Evolutionary conservation across 345 rosid genomes (phyloP), one percentile per base, ranked within the genome.

Genomic region (Euphorbia tirucalli): DNA sequence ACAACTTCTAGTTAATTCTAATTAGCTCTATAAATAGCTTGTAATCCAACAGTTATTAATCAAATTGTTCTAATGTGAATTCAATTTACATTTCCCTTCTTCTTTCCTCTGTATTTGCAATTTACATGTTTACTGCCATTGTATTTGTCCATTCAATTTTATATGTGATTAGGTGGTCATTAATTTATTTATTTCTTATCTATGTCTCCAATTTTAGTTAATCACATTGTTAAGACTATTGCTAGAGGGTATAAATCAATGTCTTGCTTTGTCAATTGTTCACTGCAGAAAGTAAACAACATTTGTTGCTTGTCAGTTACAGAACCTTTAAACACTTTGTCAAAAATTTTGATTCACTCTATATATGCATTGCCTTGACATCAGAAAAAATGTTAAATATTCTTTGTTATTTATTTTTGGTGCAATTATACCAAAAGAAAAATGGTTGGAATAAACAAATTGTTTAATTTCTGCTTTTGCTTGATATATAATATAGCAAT

Each of bases 401-500:
- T 35, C 24, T 61, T 22, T 30, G 57, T 5, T 18, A 52, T 13
- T 16, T 61, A 25, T 1, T 35, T 1, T 35, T n/a, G n/a, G 21
- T 24, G 18, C 24, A 49, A 57, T 3, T 4, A 31, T 43, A 37
- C n/a, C 1, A 22, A 25, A 5, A 32, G 8, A 61, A 37, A 4
- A n/a, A 22, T 11, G 21, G 48, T 57, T 16, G 48, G 27, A 24
- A 39, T 28, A 11, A 44, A 39, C 57, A 11, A 15, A 22, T 50
- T 65, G n/a, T 31, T 46, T 44, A n/a, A 56, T 61, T 49, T 27
- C 32, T 7, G 0, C 70, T 62, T 65, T 66, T 77, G 31, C 63
- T 24, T 18, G n/a, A n/a, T n/a, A n/a, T n/a, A n/a, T n/a, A n/a
- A n/a, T 67, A 30, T 75, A 95, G 99, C 89, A 50, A 92, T 93